Evolutionary conservation across 2,329 filamentous ascomycete genomes (phyloP).

Genomic region (Talaromyces atroroseus): DNA sequence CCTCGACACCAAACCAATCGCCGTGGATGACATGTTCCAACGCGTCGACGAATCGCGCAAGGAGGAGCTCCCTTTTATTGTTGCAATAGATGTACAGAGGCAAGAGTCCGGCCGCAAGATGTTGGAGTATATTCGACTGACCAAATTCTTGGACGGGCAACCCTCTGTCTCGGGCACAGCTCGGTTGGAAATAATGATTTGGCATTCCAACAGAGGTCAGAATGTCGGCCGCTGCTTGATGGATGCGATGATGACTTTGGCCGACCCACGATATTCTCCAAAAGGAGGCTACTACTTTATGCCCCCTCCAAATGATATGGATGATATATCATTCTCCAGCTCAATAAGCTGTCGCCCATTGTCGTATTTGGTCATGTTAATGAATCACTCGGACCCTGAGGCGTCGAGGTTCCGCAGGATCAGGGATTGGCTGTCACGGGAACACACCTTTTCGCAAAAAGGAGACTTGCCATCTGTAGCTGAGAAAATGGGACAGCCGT

Average conservation of each 20-base stretch:
- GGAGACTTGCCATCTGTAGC: constrained; percentile 36
- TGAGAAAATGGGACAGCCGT: constrained; percentile 31
- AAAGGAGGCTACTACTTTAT: constrained; percentile 28
- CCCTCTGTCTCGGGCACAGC: constrained; percentile 50
- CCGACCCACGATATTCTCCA: constrained; percentile 37
- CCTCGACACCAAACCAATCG: constrained; percentile 41
- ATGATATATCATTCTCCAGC: constrained; percentile 12
- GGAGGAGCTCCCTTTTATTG: constrained; percentile 38
- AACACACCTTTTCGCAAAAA: constrained; percentile 41
- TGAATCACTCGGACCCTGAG: constrained; percentile 26
- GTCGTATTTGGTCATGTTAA: constrained; percentile 19
- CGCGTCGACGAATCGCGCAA: constrained; percentile 37
- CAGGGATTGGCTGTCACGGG: constrained; percentile 31
- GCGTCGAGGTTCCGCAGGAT: constrained; percentile 25
- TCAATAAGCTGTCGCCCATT: constrained; percentile 18
- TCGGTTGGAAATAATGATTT: constrained; percentile 60
- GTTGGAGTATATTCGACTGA: constrained; percentile 60
- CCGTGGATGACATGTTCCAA: constrained; percentile 33
- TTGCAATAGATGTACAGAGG: constrained; percentile 29
- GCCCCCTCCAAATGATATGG: constrained; percentile 9
- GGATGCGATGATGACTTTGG: constrained; percentile 55
- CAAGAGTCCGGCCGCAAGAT: constrained; percentile 42
- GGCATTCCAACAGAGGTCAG: constrained; percentile 50
- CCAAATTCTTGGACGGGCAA: constrained; percentile 44
- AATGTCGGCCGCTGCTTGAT: constrained; percentile 64